Percentiles rank a stretch among this genome's conserved stretches.
phyloP scores from a whole-genome alignment of 345 rosid species.

The Hibiscus trionum region DNA sequence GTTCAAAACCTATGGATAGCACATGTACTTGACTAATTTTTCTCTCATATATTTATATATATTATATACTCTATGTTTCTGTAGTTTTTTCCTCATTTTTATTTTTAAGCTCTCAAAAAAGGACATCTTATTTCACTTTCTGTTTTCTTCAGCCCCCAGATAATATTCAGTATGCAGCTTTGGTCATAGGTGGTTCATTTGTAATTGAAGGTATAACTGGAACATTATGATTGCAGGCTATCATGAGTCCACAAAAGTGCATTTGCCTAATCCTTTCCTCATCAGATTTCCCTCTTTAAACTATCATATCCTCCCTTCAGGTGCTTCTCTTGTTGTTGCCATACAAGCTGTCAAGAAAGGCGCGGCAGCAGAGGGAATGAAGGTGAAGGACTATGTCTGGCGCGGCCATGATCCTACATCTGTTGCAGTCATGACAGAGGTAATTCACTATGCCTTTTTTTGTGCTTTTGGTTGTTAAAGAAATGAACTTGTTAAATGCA shows the following conservation, averaged over 20 bases:
- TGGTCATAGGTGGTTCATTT: slow-evolving; percentile 93
- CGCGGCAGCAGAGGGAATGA: slow-evolving; percentile 97
- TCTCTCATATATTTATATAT: neutral
- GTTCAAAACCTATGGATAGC: slow-evolving; percentile 83
- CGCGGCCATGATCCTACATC: slow-evolving; percentile 99
- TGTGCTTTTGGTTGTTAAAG: neutral
- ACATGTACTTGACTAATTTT: slow-evolving; percentile 34
- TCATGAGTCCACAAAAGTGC: neutral
- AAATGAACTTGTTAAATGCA: neutral
- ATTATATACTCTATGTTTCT: neutral
- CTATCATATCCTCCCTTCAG: slow-evolving; percentile 27
- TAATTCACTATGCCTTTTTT: slow-evolving; percentile 14
- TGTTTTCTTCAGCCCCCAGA: slow-evolving; percentile 62
- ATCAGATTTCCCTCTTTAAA: slow-evolving; percentile 8
- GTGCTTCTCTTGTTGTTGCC: slow-evolving; percentile 93
- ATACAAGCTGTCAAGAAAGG: slow-evolving; percentile 94
- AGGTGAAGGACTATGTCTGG: slow-evolving; percentile 78
- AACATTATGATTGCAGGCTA: neutral
- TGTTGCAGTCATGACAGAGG: slow-evolving; percentile 99
- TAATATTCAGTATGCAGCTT: slow-evolving; percentile 76
- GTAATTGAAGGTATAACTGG: slow-evolving; percentile 65
- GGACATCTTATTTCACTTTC: slow-evolving; percentile 12
- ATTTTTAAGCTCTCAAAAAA: neutral
- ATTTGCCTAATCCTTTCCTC: neutral
- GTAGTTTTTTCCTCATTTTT: slow-evolving; percentile 6